phyloP scores from a whole-genome alignment of 305 asterid species.

The Solanum hybrid region DNA sequence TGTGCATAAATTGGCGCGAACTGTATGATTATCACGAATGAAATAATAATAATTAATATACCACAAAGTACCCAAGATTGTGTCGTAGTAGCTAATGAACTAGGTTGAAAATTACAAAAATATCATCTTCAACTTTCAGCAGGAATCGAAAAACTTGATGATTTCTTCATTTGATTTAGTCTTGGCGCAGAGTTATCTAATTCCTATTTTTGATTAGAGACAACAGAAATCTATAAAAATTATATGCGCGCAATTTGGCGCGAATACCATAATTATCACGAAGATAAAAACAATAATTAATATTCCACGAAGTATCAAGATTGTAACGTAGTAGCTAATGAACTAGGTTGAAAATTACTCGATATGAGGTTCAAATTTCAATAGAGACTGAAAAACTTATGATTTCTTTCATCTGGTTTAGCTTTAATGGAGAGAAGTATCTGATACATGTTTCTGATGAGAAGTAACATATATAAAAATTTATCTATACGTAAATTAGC shows the following conservation, averaged over 20 bases:
- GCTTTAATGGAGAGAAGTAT: neutral
- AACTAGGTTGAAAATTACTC: neutral
- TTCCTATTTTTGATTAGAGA: neutral
- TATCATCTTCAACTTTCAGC: neutral
- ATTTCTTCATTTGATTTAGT: neutral
- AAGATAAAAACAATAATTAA: accelerated
- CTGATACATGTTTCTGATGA: neutral
- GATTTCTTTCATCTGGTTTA: neutral
- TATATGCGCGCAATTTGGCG: neutral
- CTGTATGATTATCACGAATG: no score
- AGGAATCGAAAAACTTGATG: neutral
- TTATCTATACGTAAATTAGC: neutral
- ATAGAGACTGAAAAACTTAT: neutral
- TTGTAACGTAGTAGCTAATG: neutral
- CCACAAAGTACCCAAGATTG: neutral
- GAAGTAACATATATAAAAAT: neutral
- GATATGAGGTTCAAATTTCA: neutral
- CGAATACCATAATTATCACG: neutral
- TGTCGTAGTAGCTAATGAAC: neutral
- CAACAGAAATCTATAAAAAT: neutral
- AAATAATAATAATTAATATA: no score
- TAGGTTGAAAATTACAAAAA: neutral
- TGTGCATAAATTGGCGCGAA: neutral
- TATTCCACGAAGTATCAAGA: neutral
- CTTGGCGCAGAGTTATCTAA: neutral